Conservation (phyloP, 2,329 filamentous ascomycete species). For the Colletotrichum chrysophilum region DNA sequence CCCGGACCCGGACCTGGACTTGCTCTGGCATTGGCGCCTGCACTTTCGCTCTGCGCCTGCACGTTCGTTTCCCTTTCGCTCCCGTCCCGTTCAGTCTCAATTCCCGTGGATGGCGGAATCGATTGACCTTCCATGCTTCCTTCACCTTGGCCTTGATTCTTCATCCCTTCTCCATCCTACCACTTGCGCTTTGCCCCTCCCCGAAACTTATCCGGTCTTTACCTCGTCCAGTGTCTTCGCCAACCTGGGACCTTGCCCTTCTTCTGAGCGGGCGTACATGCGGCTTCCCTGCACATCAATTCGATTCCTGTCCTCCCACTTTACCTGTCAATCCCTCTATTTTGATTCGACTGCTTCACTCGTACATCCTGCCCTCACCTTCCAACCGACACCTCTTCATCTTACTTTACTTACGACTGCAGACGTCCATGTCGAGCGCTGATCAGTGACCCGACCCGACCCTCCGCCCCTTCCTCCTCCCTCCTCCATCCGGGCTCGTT, state of each 20-base stretch:
- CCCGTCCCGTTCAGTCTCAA: not conserved
- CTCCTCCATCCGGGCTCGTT: not conserved
- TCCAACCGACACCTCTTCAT: not conserved
- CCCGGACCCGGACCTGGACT: not conserved
- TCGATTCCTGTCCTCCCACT: not conserved
- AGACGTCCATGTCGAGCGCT: constrained; percentile 3
- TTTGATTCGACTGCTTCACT: not conserved
- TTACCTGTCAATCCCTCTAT: not conserved
- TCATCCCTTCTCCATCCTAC: not conserved
- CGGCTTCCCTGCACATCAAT: not conserved
- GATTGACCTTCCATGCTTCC: not conserved
- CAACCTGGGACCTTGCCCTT: not conserved
- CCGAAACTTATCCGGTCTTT: not conserved
- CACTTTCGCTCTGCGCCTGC: not conserved
- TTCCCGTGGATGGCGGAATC: not conserved
- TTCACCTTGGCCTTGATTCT: not conserved
- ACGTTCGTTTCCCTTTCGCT: not conserved
- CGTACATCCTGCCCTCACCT: not conserved
- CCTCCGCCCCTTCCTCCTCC: not conserved
- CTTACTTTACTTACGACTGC: not conserved
- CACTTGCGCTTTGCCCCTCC: not conserved
- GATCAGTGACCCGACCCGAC: not conserved
- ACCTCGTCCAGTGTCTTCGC: not conserved
- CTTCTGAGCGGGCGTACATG: not conserved
- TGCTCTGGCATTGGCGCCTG: not conserved